Conservation (phyloP, 2,329 filamentous ascomycete species). For the Apiospora koreana region DNA sequence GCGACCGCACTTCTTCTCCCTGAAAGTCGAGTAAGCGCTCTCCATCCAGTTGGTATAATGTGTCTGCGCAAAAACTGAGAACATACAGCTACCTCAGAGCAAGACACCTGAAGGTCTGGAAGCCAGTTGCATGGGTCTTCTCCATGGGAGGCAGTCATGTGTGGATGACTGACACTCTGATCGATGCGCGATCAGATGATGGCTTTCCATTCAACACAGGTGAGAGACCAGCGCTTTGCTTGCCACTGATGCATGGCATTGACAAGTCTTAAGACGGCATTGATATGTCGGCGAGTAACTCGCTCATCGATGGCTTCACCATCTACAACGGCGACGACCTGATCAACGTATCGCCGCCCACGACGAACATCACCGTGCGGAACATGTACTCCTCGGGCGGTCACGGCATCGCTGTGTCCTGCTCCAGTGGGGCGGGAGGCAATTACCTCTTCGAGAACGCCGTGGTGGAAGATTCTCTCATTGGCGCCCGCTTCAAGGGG, state of each 20-base stretch:
- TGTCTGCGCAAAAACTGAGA: neutral
- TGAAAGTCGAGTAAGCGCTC: conserved; percentile 16
- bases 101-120: conserved; percentile 23
- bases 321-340: conserved; percentile 25
- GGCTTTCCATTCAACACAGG: conserved; percentile 25
- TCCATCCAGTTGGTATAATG: neutral
- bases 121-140: conserved; percentile 25
- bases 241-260: neutral
- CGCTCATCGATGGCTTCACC: conserved; percentile 23
- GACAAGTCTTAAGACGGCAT: conserved; percentile 17
- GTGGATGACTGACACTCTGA: conserved; percentile 23
- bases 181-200: conserved; percentile 21
- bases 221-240: neutral
- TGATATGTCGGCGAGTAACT: conserved; percentile 21
- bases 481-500: conserved; percentile 26
- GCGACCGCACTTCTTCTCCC: conserved; percentile 24
- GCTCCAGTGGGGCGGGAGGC: conserved; percentile 20
- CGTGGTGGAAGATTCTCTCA: conserved; percentile 21
- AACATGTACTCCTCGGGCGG: conserved; percentile 23
- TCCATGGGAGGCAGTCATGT: conserved; percentile 21
- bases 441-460: conserved; percentile 24
- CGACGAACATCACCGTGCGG: conserved; percentile 24
- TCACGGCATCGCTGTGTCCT: conserved; percentile 23
- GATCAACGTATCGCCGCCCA: conserved; percentile 22
- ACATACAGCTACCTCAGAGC: conserved; percentile 17